Evolutionary conservation across 2,329 filamentous ascomycete genomes (phyloP), one percentile per base, ranked within the genome.

Genomic region (Xylariaceae sp.): DNA sequence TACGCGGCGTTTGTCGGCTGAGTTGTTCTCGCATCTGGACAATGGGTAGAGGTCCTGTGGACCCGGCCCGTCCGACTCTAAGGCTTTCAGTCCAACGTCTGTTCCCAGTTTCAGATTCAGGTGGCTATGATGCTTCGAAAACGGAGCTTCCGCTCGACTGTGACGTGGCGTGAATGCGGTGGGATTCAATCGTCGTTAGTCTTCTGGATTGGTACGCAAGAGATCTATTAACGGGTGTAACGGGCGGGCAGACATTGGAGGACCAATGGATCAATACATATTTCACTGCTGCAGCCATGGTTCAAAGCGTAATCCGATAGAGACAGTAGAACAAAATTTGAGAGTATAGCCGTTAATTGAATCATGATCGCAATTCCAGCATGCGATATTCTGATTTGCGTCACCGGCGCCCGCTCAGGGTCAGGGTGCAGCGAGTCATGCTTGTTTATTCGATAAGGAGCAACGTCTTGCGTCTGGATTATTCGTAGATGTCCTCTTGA

Each of bases 1-100:
- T 61, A 65, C 57, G 58, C 49, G 66, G 67, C 66, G 66, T 68
- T 68, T 44, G 53, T 59, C 48, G 65, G 65, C 56, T 66, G 63
- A 60, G 65, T 65, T 53, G 44, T 18, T 57, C 57, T 65, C 64
- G 63, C 65, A 67, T 67, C 59, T 64, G 62, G 63, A 62, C 60
- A 56, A 63, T 54, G 64, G 63, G 41, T 29, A 43, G 41, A 30
- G 41, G 21, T 16, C 41, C 21, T 43, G 41, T 43, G 41, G 41
- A 29, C 41, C 22, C 13, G 41, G 22, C 21, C 41, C 21, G 41
- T 43, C 41, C n/a, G 41, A 43, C 41, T 21, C 16, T 18, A 43
- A 43, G 41, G 41, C 41, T 43, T 29, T 43, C 21, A 16, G 41
- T 43, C 21, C 29, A 29, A 26, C 21, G 18, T 21, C 41, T 43